A percentile compares a stretch with the other conserved stretches of the same genome.
phyloP scores from a whole-genome alignment of 2,329 filamentous ascomycete species.

The Aspergillus candidus region DNA sequence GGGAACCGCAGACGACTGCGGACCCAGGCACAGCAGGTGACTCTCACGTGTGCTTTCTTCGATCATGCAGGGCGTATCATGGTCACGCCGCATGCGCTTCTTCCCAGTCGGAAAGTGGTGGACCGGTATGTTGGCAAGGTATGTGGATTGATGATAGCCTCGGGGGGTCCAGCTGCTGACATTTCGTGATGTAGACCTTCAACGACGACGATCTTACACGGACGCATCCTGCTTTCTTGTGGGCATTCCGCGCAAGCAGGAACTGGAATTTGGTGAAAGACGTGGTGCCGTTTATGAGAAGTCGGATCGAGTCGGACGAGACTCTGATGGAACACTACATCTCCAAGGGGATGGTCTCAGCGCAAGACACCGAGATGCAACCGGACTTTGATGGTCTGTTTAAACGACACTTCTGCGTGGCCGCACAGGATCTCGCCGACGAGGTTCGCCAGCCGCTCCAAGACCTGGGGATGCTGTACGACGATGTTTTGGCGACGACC shows the following conservation, averaged over 20 bases:
- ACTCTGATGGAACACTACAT: constrained; percentile 44
- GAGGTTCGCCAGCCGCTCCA: constrained; percentile 58
- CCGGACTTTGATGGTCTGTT: constrained; percentile 70
- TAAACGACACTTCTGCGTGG: constrained; percentile 75
- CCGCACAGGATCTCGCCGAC: constrained; percentile 66
- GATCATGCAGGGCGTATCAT: constrained; percentile 40
- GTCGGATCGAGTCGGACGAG: constrained; percentile 55
- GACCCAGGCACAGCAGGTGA: constrained; percentile 57
- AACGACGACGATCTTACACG: constrained; percentile 70
- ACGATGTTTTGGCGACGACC: constrained; percentile 67
- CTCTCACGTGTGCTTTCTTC: constrained; percentile 41
- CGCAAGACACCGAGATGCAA: constrained; percentile 50
- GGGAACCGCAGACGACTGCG: constrained; percentile 50
- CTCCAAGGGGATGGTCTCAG: constrained; percentile 33
- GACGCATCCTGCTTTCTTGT: constrained; percentile 74
- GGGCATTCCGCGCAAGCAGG: constrained; percentile 75
- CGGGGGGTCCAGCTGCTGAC: neutral
- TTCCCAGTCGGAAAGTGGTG: constrained; percentile 62
- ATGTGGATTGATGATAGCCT: constrained; percentile 9
- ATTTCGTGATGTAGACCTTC: constrained; percentile 39
- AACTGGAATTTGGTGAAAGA: constrained; percentile 67
- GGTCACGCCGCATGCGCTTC: constrained; percentile 41
- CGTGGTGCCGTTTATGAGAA: constrained; percentile 65
- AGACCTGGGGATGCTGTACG: constrained; percentile 64
- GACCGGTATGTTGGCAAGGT: constrained; percentile 66